Evolutionary conservation across 164 flowering plant genomes (phyloP).

Genomic region (Vitis vinifera): ASM3070453v1 NC_081817.1:214501-215000

Average conservation of each 20-base stretch:
- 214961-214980: too few relatives aligned
- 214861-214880: slow-evolving; percentile 74
- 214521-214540: slow-evolving; percentile 64
- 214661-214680: not conserved
- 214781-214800: slow-evolving; percentile 78
- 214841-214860: slow-evolving; percentile 54
- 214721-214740: not conserved
- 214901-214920: slow-evolving; percentile 42
- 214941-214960: too few relatives aligned
- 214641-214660: slow-evolving; percentile 67
- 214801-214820: slow-evolving; percentile 59
- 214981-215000: too few relatives aligned
- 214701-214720: not conserved
- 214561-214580: slow-evolving; percentile 70
- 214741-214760: slow-evolving; percentile 1
- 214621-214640: slow-evolving; percentile 77
- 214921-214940: too few relatives aligned
- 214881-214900: slow-evolving; percentile 38
- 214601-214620: slow-evolving; percentile 83
- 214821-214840: slow-evolving; percentile 47
- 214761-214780: slow-evolving; percentile 94
- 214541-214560: slow-evolving; percentile 60
- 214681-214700: not conserved
- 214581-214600: slow-evolving; percentile 79
- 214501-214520: slow-evolving; percentile 70